Evolutionary conservation across 192 early-diverging fungal genomes (phyloP), one percentile per base, ranked within the genome.

Genomic region (Backusella liffmaniae): DNA sequence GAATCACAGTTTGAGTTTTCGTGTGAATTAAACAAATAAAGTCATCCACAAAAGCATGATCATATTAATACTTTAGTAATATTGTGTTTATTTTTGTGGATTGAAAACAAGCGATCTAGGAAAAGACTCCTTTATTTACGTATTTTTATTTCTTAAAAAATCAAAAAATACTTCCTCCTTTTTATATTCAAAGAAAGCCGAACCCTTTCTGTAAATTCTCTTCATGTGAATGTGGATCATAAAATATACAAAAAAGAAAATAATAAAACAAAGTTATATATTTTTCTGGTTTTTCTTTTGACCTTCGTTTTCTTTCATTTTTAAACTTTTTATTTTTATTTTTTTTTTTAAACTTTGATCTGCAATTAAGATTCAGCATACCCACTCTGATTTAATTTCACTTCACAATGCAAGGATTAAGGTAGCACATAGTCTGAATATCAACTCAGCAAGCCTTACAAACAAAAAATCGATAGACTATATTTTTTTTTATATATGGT

Each of bases 11-110:
- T 56, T 32, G 32, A 32, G 2, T 32, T 32, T 32, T 56, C 53
- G 53, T 56, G 53, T 56, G 53, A 56, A 56, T 56, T 56, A 56
- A 56, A 21, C 53, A 56, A 56, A 56, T 56, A 56, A 56, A 56
- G 21, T 21, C 18, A 56, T 21, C 18, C 9, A 3, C 21, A 9
- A 21, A 21, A 56, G 53, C 6, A 56, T 56, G 53, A 26, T 56
- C 53, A 56, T 56, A 44, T 44, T 26, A 56, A 56, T 56, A 21
- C 21, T 56, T 56, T 56, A 56, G 53, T 56, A 23, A 23, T 21
- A 26, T 21, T 56, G 53, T 56, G 9, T 26, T 56, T 56, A 56
- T 21, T 56, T 21, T 21, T 21, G 21, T 26, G 9, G n/a, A 26
- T 21, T 56, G 53, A 56, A 56, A 56, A 56, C n/a, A 44, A 56